Evolutionary conservation across 768 basidiomycete genomes (phyloP).

Genomic region (Coprinellus micaceus): DNA sequence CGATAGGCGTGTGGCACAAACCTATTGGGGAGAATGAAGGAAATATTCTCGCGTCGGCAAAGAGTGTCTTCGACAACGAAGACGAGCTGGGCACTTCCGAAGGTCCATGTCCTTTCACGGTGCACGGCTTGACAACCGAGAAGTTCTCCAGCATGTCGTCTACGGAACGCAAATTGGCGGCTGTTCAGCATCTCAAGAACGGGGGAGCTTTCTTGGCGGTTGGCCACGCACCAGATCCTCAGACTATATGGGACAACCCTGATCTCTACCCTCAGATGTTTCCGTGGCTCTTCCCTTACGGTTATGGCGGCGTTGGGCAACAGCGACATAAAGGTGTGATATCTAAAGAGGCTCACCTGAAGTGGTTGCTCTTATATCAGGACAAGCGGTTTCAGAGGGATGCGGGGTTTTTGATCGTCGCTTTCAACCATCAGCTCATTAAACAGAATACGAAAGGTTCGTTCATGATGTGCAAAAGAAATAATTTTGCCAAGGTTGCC

Average conservation of each 20-base stretch:
- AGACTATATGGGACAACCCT: slow-evolving; percentile 34
- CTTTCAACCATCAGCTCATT: slow-evolving; percentile 31
- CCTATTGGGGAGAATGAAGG: slow-evolving; percentile 12
- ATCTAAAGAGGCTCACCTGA: slow-evolving; percentile 16
- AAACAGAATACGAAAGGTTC: slow-evolving; percentile 12
- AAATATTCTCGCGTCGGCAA: slow-evolving; percentile 21
- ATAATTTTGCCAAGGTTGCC: slow-evolving; percentile 19
- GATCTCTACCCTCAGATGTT: slow-evolving; percentile 21
- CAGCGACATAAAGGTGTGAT: not conserved
- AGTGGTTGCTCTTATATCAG: slow-evolving; percentile 26
- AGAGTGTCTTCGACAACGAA: slow-evolving; percentile 23
- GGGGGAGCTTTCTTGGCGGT: slow-evolving; percentile 24
- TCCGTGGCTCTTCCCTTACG: slow-evolving; percentile 37
- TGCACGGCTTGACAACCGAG: slow-evolving; percentile 33
- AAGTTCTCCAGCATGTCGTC: slow-evolving; percentile 18
- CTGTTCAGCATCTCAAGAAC: slow-evolving; percentile 23
- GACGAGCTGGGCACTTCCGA: slow-evolving; percentile 24
- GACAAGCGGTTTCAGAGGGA: slow-evolving; percentile 34
- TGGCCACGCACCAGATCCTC: slow-evolving; percentile 21
- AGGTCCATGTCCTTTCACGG: slow-evolving; percentile 33
- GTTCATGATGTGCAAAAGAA: slow-evolving; percentile 5
- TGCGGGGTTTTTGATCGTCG: slow-evolving; percentile 25
- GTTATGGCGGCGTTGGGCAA: slow-evolving; percentile 24
- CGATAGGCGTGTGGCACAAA: slow-evolving; percentile 18
- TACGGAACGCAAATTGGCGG: slow-evolving; percentile 18